Evolutionary conservation across 495 filamentous ascomycete genomes (phyloP).

Genomic region (Neurospora sp.): DNA sequence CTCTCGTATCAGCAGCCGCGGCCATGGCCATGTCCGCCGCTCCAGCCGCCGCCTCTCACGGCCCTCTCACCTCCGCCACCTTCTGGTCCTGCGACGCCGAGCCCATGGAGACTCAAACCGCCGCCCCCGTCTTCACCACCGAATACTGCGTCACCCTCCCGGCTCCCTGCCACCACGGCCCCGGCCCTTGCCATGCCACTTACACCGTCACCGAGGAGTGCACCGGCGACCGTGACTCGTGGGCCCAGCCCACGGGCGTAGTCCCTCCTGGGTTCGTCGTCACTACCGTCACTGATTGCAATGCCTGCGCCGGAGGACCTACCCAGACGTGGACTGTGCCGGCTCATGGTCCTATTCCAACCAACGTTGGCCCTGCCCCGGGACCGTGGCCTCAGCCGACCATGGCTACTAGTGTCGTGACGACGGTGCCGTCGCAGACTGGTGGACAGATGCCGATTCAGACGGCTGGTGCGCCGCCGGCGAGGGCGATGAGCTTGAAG

Average conservation of each 20-base stretch:
- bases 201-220: conserved; percentile 38
- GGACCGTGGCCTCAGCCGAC: neutral
- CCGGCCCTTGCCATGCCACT: conserved; percentile 22
- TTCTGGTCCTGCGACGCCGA: conserved; percentile 9
- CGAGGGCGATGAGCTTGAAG: conserved; percentile 11
- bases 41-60: neutral
- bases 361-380: neutral
- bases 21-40: neutral
- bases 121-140: conserved; percentile 21
- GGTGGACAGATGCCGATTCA: neutral
- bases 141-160: conserved; percentile 31
- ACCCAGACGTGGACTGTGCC: neutral
- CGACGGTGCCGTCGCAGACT: neutral
- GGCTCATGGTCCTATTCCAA: neutral
- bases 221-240: conserved; percentile 19
- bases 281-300: conserved; percentile 18
- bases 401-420: neutral
- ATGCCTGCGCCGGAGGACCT: neutral
- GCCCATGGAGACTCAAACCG: conserved; percentile 11
- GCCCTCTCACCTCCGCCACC: conserved; percentile 2
- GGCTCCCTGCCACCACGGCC: conserved; percentile 30
- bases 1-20: neutral
- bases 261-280: conserved; percentile 31
- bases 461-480: conserved; percentile 16
- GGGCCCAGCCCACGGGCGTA: conserved; percentile 6